Conservation (phyloP, 768 basidiomycete species). For the Hypholoma fasciculare region DNA sequence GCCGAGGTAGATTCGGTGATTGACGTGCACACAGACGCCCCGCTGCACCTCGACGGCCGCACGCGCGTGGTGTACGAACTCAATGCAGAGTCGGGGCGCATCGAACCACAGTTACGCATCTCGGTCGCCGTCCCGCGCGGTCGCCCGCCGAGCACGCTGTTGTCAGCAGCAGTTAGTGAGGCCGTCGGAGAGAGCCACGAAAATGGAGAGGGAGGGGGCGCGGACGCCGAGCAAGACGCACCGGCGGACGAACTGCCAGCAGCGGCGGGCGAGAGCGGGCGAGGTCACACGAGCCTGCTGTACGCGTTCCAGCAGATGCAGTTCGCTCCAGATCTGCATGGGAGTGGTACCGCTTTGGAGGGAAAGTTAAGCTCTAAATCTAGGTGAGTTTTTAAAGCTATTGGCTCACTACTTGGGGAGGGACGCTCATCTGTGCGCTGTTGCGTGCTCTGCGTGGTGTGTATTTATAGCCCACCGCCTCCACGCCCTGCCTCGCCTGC, state of each 20-base stretch:
- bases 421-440: not conserved
- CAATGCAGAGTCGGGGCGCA: conserved; percentile 40
- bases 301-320: conserved; percentile 18
- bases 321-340: conserved; percentile 1
- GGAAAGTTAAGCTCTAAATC: not conserved
- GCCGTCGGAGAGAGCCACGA: conserved; percentile 6
- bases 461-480: not conserved
- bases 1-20: not conserved
- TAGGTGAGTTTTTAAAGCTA: not conserved
- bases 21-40: not conserved
- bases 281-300: conserved; percentile 18
- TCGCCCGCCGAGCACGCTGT: not conserved
- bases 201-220: conserved; percentile 10
- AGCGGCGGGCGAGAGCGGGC: not conserved
- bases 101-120: conserved; percentile 60
- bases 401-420: not conserved
- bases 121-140: conserved; percentile 30
- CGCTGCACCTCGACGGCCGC: not conserved
- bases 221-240: not conserved
- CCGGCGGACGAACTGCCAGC: not conserved
- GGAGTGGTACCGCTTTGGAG: not conserved
- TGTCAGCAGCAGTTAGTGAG: conserved; percentile 2
- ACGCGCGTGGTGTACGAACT: conserved; percentile 59
- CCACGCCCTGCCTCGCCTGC: not conserved
- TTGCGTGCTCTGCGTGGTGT: not conserved